These are phyloP conservation scores for Halenospora varia DNA, from an alignment of 495 filamentous ascomycete genomes.

Conservation along the genomic window DNA sequence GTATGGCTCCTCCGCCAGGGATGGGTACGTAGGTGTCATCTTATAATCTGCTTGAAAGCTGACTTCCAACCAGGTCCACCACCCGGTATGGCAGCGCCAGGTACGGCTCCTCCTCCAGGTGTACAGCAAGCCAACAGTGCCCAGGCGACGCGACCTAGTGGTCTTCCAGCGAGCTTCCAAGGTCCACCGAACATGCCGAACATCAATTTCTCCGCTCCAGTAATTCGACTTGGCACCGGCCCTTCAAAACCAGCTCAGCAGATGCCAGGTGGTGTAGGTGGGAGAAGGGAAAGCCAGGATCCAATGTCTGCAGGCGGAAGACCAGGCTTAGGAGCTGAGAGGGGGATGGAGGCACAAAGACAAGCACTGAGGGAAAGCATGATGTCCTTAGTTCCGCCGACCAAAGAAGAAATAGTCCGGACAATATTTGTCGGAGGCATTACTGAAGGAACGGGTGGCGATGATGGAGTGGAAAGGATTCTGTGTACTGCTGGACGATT, in stretches of 20 bases:
- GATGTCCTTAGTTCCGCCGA: conserved; percentile 78
- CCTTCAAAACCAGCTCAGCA: conserved; percentile 61
- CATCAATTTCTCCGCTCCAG: conserved; percentile 96
- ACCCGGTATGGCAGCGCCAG: conserved; percentile 76
- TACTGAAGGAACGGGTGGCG: conserved; percentile 69
- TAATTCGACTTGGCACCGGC: conserved; percentile 82
- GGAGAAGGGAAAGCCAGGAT: conserved; percentile 37
- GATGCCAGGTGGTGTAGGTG: conserved; percentile 34
- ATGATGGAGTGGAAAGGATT: conserved; percentile 80
- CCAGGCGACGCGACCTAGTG: conserved; percentile 70
- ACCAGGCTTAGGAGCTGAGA: conserved; percentile 62
- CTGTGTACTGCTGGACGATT: conserved; percentile 73
- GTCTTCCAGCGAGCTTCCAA: conserved; percentile 82
- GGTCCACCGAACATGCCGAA: conserved; percentile 90
- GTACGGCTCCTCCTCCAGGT: conserved; percentile 72
- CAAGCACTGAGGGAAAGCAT: conserved; percentile 68
- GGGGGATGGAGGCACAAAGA: conserved; percentile 61
- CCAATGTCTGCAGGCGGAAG: conserved; percentile 45
- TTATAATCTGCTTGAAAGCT: conserved; percentile 14
- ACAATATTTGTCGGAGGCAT: conserved; percentile 90
- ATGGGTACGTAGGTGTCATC: conserved; percentile 60
- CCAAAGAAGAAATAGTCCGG: conserved; percentile 81
- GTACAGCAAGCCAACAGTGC: conserved; percentile 67
- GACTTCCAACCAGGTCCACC: conserved; percentile 44
- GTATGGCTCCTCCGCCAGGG: conserved; percentile 75